Percentiles rank a stretch among this genome's conserved stretches.
Conservation (phyloP, 192 early-diverging fungal genomes). For the Backusella liffmaniae region DNA sequence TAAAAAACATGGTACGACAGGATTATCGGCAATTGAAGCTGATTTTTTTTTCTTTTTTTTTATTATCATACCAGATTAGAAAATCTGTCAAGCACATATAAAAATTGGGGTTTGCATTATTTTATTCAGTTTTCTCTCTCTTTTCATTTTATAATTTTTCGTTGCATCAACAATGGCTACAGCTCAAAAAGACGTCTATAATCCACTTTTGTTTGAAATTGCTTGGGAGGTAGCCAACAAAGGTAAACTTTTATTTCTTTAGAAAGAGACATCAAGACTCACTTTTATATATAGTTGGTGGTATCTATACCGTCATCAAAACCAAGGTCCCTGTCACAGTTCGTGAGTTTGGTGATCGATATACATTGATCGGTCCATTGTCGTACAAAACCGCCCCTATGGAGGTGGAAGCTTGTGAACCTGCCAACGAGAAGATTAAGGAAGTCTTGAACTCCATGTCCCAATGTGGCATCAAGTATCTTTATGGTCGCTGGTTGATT, state of each 20-base stretch:
- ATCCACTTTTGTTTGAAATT: constrained; percentile 79
- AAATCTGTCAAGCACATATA: background rate
- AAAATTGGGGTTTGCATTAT: background rate
- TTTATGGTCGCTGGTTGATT: constrained; percentile 95
- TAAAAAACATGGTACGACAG: background rate
- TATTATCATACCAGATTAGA: background rate
- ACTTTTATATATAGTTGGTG: constrained; percentile 71
- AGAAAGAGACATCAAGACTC: background rate
- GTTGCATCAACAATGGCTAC: background rate
- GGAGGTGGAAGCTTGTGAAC: constrained; percentile 85
- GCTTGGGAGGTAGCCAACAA: constrained; percentile 99
- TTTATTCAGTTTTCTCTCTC: background rate
- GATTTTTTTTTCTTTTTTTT: background rate
- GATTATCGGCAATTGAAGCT: background rate
- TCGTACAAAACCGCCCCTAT: constrained; percentile 83
- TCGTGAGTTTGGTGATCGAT: constrained; percentile 92
- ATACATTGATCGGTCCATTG: constrained; percentile 90
- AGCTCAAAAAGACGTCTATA: constrained; percentile 23
- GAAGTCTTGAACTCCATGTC: constrained; percentile 70
- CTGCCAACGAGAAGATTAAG: constrained; percentile 62
- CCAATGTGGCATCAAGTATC: constrained; percentile 71
- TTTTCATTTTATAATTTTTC: background rate
- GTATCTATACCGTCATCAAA: constrained; percentile 98
- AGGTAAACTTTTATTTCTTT: constrained; percentile 43
- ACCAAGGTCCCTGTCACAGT: constrained; percentile 95